These are phyloP conservation scores for Blastocystis sp. DNA, from an alignment of 352 stramenopile species.

Conservation along the genomic window DNA sequence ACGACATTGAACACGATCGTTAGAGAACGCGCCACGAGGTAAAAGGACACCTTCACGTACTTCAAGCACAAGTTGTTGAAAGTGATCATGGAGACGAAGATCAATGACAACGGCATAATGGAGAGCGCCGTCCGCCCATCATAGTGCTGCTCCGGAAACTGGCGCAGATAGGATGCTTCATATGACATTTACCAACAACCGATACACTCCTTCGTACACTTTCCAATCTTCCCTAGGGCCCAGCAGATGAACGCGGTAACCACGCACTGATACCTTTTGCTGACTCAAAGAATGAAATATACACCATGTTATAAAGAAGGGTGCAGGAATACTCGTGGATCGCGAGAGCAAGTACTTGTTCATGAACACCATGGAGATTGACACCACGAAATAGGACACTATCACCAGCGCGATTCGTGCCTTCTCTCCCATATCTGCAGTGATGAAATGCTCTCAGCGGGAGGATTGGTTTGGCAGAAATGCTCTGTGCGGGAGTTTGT, in stretches of 20 bases:
- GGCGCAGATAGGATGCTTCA: conserved; percentile 74
- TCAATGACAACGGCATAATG: conserved; percentile 76
- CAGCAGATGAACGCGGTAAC: conserved; percentile 79
- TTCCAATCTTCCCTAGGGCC: conserved; percentile 74
- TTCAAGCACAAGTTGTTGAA: conserved; percentile 68
- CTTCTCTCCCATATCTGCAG: conserved; percentile 47
- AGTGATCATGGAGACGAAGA: conserved; percentile 78
- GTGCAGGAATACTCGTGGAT: conserved; percentile 75
- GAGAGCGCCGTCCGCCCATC: conserved; percentile 71
- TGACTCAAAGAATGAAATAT: neutral
- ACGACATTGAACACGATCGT: conserved; percentile 84
- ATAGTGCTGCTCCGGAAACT: conserved; percentile 79
- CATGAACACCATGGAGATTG: conserved; percentile 81
- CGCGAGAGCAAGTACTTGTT: conserved; percentile 80
- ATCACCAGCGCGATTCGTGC: conserved; percentile 77
- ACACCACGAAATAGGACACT: conserved; percentile 78
- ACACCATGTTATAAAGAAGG: conserved; percentile 83
- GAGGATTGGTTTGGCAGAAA: neutral
- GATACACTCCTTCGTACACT: conserved; percentile 68
- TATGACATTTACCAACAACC: neutral
- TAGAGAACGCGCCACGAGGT: conserved; percentile 72
- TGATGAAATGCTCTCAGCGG: no score
- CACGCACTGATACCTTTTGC: conserved; percentile 76
- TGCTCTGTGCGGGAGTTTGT: neutral
- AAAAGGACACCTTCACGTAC: conserved; percentile 67